Base-by-base conservation (phyloP, 75 land plant genomes). In the Adiantum capillusveneris region DNA sequence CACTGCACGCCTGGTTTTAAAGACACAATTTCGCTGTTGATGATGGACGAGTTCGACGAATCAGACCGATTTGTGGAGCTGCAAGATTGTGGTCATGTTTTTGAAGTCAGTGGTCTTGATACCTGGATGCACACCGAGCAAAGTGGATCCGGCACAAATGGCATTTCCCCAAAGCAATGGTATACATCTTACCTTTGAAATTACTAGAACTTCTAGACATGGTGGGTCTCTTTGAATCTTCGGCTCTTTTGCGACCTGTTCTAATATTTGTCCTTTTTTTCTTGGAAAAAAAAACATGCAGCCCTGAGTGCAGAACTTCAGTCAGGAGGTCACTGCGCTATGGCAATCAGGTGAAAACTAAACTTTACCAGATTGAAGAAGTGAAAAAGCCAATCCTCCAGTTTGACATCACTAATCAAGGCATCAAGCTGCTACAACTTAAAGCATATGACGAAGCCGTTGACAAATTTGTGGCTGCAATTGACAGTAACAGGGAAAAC, bases 91-190 rank as follows among this genome's bases (percentile, higher is more conserved):
- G 41, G 53, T 19, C 67, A 60, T 39, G 20, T 67, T 11, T 67
- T 67, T 62, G 70, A 67, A 61, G 70, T 67, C 13, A 61, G 25
- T 63, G 54, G 54, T 5, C 53, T 67, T 21, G 70, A 60, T 61
- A 57, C 59, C 9, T 67, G 68, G 68, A 67, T 67, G 70, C 31
- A 60, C 28, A 49, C 39, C 27, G 67, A 61, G 5, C 34, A 68
- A 11, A 1, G 39, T 5, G 63, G 54, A 11, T 42, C 56, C 14
- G 63, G 22, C 11, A 39, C 42, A 11, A 27, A 24, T 16, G 21
- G 26, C 13, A 28, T 62, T 18, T 25, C 26, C 6, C 63, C 43
- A 1, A 60, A 60, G 51, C 27, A 41, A n/a, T 60, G 63, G 63
- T 60, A 45, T 11, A 51, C 41, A 22, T n/a, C n/a, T n/a, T n/a